Base-by-base conservation (phyloP, 257 asterid species). In the Solanum chilense region DNA sequence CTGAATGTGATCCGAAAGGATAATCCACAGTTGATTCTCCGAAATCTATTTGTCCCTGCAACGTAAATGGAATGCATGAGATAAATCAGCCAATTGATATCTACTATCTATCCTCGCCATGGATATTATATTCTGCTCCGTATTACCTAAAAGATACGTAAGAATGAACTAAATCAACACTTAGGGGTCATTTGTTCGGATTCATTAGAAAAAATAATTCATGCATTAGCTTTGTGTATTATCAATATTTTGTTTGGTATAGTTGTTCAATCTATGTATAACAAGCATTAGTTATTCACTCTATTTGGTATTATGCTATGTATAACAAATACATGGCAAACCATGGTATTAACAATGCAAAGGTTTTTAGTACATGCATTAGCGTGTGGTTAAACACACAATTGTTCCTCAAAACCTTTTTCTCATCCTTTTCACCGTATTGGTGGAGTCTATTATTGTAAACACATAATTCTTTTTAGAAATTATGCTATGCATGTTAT, bases 21-120 rank as follows among this genome's bases (percentile, higher is more conserved):
- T 87, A 85, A 84, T 86, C 89, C 77, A 86, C 33, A 44, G 90
- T 76, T 13, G 88, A 84, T 80, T 88, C 88, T 90, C 86, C 82
- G 42, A 85, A 31, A 42, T 85, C 84, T 84, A 76, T 49, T 75
- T 76, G 78, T 80, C 89, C 93, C 92, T 91, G 87, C 89, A 64
- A 89, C 86, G 86, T 33, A 84, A 58, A 78, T 87, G 42, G 27
- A 21, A 62, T 47, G 49, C 49, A 73, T 37, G 81, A 37, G 81
- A 56, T 62, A 20, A 56, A 49, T 33, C 16, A 25, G 33, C 37
- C 25, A 42, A 14, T 81, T 88, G 89, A 89, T 86, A 88, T 49
- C 88, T 74, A 64, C 80, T 76, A 47, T 31, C 84, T 58, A 82
- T 44, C 85, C 88, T 71, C n/a, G 74, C 74, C 47, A 35, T 10